Base-by-base conservation (phyloP, 768 basidiomycete genomes). In the Hypsizygus marmoreus region DNA sequence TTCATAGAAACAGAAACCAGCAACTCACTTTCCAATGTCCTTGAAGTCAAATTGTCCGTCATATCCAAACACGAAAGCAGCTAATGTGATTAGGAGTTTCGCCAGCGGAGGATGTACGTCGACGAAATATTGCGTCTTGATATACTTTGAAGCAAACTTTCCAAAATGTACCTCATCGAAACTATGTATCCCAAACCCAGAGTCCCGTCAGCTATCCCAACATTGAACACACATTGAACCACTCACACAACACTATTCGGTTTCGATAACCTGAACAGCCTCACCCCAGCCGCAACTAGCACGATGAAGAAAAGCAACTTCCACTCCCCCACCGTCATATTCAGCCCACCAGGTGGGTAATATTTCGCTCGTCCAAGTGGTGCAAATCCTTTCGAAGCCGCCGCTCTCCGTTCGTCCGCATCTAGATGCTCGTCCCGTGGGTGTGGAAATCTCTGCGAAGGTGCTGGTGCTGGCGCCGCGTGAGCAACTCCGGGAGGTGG, bases 141-240 rank as follows among this genome's bases (percentile, higher is more conserved):
- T 90, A 62, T 98, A 98, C 61, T 89, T 90, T 36, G 81, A 77
- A 5, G 95, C 93, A 61, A 98, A 98, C 66, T 97, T 97, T 49
- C 95, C 95, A 65, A 98, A 98, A 64, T 98, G 95, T 0, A 97
- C 95, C 66, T 98, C 95, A 63, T 98, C 95, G 65, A 98, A 98
- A 32, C 95, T 97, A 45, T 35, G 4, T 2, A 35, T 30, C 44
- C 3, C 33, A 34, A 25, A 17, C 2, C 26, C 13, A 33, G 25
- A 19, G 30, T 42, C 41, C 47, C 42, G 9, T 44, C 16, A 37
- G 40, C 35, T 16, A 4, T 50, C 34, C 4, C 35, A 25, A 24
- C 40, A 11, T 22, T 28, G 31, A 6, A 14, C 12, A 41, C 7
- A 11, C n/a, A 59, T 7, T 11, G 23, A 7, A 13, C 9, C 3